Evolutionary conservation across 2,329 filamentous ascomycete species (phyloP).

Genomic region (Fusarium sarcochroum): DNA sequence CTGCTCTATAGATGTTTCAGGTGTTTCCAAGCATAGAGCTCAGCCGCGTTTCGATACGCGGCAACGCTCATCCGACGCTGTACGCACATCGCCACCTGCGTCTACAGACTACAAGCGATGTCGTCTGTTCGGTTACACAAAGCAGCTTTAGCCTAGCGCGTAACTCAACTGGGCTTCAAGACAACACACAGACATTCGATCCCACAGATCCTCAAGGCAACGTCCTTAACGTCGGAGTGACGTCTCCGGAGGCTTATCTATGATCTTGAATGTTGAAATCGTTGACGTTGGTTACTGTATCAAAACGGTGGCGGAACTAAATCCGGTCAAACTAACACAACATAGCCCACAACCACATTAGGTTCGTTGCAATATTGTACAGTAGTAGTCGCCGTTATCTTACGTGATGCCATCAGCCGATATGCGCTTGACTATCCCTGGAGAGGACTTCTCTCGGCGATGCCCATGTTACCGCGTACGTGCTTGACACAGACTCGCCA

Average conservation of each 20-base stretch:
- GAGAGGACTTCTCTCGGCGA: conserved; percentile 16
- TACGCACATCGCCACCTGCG: conserved; percentile 13
- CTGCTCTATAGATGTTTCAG: not conserved
- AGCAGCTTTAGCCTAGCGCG: conserved; percentile 14
- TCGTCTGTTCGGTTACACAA: conserved; percentile 15
- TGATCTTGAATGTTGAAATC: not conserved
- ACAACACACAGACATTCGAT: conserved; percentile 21
- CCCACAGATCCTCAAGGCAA: conserved; percentile 6
- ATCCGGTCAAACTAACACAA: not conserved
- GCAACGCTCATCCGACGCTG: conserved; percentile 6
- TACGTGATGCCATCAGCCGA: conserved; percentile 3
- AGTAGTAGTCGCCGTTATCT: not conserved
- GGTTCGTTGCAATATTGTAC: not conserved
- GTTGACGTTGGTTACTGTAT: not conserved
- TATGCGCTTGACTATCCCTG: not conserved
- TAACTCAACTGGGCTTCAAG: not conserved
- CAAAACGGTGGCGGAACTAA: not conserved
- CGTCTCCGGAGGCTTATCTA: not conserved
- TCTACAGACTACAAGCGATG: conserved; percentile 6
- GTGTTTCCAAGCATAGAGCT: not conserved
- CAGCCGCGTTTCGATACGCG: not conserved
- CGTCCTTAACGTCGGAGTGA: conserved; percentile 8
- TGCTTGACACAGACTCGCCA: conserved; percentile 5
- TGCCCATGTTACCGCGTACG: not conserved
- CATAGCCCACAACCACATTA: not conserved